Conservation (phyloP, 805 yeast species). For the Vanderwaltozyma polyspora region DNA sequence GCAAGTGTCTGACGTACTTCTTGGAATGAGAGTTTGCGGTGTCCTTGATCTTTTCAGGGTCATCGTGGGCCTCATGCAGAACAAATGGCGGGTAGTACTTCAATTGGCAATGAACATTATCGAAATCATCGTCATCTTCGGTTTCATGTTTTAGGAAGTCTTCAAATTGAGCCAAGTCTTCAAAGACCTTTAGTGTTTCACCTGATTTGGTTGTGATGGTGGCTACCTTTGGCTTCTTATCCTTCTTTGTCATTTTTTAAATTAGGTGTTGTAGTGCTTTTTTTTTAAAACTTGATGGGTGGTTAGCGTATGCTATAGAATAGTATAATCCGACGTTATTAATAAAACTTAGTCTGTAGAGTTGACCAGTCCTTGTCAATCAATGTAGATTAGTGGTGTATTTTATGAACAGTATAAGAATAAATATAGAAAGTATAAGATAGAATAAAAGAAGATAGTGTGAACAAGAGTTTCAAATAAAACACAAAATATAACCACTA, state of each 20-base stretch:
- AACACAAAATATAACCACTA: no score
- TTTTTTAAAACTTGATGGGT: not conserved
- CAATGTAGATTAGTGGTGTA: no score
- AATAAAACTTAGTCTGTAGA: no score
- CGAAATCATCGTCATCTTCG: slow-evolving; percentile 68
- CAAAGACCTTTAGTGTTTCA: slow-evolving; percentile 36
- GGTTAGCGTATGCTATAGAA: not conserved
- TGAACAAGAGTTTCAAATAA: no score
- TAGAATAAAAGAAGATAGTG: no score
- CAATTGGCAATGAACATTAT: slow-evolving; percentile 54
- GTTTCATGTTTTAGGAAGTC: slow-evolving; percentile 58
- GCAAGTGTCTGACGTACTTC: slow-evolving; percentile 63
- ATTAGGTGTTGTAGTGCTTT: not conserved
- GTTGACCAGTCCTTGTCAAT: no score
- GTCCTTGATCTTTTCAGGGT: slow-evolving; percentile 62
- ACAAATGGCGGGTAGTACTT: slow-evolving; percentile 67
- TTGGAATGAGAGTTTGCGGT: slow-evolving; percentile 61
- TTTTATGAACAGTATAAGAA: no score
- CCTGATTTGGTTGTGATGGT: slow-evolving; percentile 24
- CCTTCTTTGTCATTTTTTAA: slow-evolving; percentile 18
- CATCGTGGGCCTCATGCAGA: slow-evolving; percentile 52
- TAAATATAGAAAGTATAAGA: no score
- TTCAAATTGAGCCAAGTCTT: slow-evolving; percentile 55
- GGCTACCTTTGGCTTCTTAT: slow-evolving; percentile 21
- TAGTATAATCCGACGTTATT: no score